Percentiles rank a stretch among this genome's conserved stretches.
phyloP scores from a whole-genome alignment of 495 filamentous ascomycete species.

The Aspergillus incahuasiensis region DNA sequence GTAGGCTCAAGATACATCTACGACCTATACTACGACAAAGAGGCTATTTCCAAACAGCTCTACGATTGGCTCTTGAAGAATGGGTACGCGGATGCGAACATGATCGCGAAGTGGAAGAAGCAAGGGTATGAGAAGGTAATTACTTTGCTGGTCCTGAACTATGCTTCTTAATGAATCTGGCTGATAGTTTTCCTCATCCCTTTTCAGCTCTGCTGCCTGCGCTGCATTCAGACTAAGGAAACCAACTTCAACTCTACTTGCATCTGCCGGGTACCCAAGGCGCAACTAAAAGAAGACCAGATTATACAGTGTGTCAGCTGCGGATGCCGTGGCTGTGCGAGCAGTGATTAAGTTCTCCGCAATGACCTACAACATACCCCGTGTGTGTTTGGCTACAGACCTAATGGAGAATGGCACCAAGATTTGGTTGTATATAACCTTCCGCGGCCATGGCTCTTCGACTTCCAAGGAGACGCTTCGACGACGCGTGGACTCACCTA shows the following conservation, averaged over 20 bases:
- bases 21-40: conserved; percentile 96
- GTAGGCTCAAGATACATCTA: conserved; percentile 84
- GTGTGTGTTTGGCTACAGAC: background rate
- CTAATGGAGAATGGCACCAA: background rate
- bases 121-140: conserved; percentile 94
- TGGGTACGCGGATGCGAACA: conserved; percentile 84
- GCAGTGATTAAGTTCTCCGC: conserved; percentile 57
- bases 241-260: conserved; percentile 98
- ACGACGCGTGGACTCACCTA: background rate
- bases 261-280: conserved; percentile 92
- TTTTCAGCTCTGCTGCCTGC: conserved; percentile 77
- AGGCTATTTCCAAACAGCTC: conserved; percentile 82
- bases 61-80: conserved; percentile 99
- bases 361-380: background rate
- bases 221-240: conserved; percentile 98
- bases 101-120: conserved; percentile 99
- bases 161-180: no score
- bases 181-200: no score
- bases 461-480: background rate
- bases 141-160: no score
- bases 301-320: conserved; percentile 93
- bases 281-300: conserved; percentile 85
- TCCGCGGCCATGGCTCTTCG: background rate
- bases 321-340: conserved; percentile 87
- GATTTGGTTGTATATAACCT: background rate